These are phyloP conservation scores for Colletotrichum lentis DNA, from an alignment of 2,329 filamentous ascomycete species.

Conservation along the genomic window DNA sequence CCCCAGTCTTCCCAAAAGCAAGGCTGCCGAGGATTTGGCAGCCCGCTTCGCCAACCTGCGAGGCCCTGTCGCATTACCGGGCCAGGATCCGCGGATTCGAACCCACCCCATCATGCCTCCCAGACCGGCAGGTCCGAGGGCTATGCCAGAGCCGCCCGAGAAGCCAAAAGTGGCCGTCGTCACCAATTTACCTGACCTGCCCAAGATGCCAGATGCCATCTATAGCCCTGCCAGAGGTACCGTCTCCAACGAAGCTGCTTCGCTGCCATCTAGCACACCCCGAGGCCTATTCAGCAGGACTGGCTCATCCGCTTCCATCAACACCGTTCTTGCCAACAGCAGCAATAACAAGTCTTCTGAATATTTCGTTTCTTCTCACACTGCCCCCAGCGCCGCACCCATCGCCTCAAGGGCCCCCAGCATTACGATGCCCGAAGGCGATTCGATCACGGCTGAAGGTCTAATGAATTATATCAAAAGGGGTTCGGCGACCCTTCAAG, in stretches of 20 bases:
- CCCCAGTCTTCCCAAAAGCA: constrained; percentile 43
- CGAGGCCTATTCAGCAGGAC: constrained; percentile 70
- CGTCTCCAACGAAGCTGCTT: constrained; percentile 69
- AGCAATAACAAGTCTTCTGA: constrained; percentile 42
- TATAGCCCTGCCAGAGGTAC: constrained; percentile 81
- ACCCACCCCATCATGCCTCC: constrained; percentile 56
- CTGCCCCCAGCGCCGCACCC: constrained; percentile 37
- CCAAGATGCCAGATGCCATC: constrained; percentile 76
- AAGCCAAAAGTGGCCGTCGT: constrained; percentile 59
- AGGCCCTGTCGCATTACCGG: constrained; percentile 50
- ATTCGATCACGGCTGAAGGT: constrained; percentile 71
- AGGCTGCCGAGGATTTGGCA: constrained; percentile 58
- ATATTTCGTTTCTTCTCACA: constrained; percentile 47
- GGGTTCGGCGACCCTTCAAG: constrained; percentile 57
- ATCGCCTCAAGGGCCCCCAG: constrained; percentile 46
- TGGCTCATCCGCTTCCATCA: constrained; percentile 39
- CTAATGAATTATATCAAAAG: constrained; percentile 74
- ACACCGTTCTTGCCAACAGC: constrained; percentile 40
- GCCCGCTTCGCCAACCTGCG: constrained; percentile 67
- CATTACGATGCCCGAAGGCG: constrained; percentile 57
- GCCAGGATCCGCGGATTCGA: constrained; percentile 62
- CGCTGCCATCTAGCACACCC: constrained; percentile 71
- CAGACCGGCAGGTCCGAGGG: constrained; percentile 58
- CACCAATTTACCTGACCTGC: constrained; percentile 65
- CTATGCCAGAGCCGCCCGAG: constrained; percentile 56